These are phyloP conservation scores for Kondoa subrosea DNA, from an alignment of 768 basidiomycete genomes.

Conservation along the genomic window DNA sequence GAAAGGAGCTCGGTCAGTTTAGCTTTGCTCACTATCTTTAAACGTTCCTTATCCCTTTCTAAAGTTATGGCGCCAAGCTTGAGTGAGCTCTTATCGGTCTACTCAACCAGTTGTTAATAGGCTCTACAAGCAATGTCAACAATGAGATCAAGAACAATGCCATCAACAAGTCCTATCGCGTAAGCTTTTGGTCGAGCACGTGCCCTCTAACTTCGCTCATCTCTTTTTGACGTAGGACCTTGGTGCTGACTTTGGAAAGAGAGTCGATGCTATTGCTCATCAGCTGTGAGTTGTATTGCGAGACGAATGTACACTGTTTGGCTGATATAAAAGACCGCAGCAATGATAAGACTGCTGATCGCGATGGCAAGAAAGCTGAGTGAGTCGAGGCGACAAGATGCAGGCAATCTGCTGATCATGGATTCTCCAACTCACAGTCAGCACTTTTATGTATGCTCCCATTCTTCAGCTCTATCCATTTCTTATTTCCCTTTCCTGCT, in stretches of 20 bases:
- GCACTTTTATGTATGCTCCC: not conserved
- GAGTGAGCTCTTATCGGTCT: not conserved
- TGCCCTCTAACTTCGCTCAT: not conserved
- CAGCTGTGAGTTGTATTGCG: too few relatives aligned
- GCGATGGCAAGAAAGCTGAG: not conserved
- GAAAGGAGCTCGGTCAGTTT: not conserved
- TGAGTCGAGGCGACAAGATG: too few relatives aligned
- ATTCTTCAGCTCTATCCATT: not conserved
- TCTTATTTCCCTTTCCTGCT: not conserved
- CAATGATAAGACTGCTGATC: not conserved
- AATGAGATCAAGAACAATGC: not conserved
- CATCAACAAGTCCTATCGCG: not conserved
- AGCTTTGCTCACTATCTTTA: not conserved
- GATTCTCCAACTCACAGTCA: too few relatives aligned
- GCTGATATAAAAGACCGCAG: too few relatives aligned
- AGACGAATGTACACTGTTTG: too few relatives aligned
- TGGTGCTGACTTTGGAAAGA: not conserved
- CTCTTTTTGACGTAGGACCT: not conserved
- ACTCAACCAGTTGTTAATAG: not conserved
- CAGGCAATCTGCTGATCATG: too few relatives aligned
- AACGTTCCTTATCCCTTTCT: not conserved
- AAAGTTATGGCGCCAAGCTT: not conserved
- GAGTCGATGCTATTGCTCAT: not conserved
- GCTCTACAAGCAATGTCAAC: not conserved
- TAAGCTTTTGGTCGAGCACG: not conserved